phyloP scores from a whole-genome alignment of 352 stramenopile species.

The Blastocystis hominis region DNA sequence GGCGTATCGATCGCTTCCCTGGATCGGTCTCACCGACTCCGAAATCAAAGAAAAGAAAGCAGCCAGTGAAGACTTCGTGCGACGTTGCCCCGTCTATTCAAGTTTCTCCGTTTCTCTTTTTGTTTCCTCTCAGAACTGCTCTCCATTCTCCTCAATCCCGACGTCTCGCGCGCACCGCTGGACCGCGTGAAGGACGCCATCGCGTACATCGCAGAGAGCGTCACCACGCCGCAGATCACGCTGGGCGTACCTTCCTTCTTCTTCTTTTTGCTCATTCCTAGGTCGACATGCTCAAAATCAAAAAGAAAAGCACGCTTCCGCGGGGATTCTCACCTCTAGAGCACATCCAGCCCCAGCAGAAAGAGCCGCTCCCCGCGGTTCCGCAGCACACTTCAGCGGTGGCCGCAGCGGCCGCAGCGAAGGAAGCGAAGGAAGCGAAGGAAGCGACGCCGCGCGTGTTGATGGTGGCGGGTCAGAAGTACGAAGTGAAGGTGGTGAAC shows the following conservation, averaged over 20 bases:
- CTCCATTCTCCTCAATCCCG: not conserved
- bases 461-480: slow-evolving; percentile 8
- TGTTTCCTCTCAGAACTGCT: not conserved
- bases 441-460: not conserved
- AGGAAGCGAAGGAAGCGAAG: not conserved
- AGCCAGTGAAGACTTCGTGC: not conserved
- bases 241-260: not conserved
- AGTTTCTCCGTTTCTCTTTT: not conserved
- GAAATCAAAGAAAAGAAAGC: slow-evolving; percentile 2
- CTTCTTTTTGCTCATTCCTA: not conserved
- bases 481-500: slow-evolving; percentile 25
- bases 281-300: not conserved
- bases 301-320: not conserved
- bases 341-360: not conserved
- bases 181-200: not conserved
- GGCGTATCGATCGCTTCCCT: not conserved
- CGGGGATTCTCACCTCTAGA: not conserved
- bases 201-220: not conserved
- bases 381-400: not conserved
- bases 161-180: not conserved
- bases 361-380: not conserved
- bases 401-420: not conserved
- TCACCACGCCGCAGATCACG: not conserved
- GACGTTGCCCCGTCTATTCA: not conserved
- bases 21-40: not conserved